A percentile compares a stretch with the other conserved stretches of the same genome.
These are phyloP conservation scores for Cryphonectria parasitica DNA, from an alignment of 2,329 filamentous ascomycete species.

Conservation along the genomic window DNA sequence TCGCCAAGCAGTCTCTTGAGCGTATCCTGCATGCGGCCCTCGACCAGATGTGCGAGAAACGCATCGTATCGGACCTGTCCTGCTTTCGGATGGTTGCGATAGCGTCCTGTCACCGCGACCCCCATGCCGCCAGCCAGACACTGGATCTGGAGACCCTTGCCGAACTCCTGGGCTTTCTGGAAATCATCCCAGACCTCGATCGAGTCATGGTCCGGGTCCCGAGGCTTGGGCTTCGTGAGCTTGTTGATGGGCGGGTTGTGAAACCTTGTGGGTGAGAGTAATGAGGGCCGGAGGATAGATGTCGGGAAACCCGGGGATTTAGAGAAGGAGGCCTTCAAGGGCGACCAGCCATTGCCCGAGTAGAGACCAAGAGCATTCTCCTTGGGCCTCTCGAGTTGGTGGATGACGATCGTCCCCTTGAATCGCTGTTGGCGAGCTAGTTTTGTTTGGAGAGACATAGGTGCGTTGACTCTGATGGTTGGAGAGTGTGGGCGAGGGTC, in stretches of 20 bases:
- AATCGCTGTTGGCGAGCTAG: constrained; percentile 10
- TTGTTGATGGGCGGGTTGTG: neutral
- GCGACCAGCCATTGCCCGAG: constrained; percentile 1
- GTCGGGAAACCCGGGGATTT: neutral
- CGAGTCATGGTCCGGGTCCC: neutral
- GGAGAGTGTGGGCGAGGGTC: neutral
- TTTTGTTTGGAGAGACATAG: constrained; percentile 13
- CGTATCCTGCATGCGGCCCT: constrained; percentile 17
- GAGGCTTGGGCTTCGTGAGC: constrained; percentile 14
- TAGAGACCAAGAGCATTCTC: constrained; percentile 16
- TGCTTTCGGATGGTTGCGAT: neutral
- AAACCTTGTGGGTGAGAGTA: neutral
- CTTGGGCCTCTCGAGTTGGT: constrained; percentile 4
- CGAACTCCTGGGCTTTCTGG: constrained; percentile 10
- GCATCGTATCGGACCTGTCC: constrained; percentile 12
- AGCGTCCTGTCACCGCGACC: constrained; percentile 12
- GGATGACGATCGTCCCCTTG: constrained; percentile 11
- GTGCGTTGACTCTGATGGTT: neutral
- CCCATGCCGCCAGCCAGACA: constrained; percentile 14
- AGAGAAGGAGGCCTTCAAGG: neutral
- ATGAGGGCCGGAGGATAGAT: neutral
- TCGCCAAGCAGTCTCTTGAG: constrained; percentile 8
- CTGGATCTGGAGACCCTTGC: constrained; percentile 14
- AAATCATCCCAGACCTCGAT: constrained; percentile 9
- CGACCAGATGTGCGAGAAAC: constrained; percentile 14